These are phyloP conservation scores for Tricholoma sp. DNA, from an alignment of 768 basidiomycete species.

Conservation along the genomic window DNA sequence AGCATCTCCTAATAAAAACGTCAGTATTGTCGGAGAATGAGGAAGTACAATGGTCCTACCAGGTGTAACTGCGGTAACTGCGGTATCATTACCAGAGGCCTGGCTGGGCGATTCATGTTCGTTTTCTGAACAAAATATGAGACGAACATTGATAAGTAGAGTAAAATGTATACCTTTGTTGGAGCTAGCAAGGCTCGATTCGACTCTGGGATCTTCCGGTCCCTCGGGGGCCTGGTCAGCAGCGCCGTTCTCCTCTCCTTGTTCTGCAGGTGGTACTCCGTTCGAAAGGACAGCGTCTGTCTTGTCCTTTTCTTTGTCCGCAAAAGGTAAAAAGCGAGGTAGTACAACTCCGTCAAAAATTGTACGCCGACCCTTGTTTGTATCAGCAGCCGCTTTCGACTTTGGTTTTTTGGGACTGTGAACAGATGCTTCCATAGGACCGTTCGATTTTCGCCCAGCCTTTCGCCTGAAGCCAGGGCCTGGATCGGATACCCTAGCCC, in stretches of 20 bases:
- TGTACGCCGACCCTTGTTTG: constrained; percentile 4
- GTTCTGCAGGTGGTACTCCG: background rate
- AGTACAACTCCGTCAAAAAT: constrained; percentile 17
- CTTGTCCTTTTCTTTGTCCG: constrained; percentile 9
- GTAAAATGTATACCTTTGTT: constrained; percentile 13
- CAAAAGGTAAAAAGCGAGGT: background rate
- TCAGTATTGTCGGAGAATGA: background rate
- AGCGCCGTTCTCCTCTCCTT: constrained; percentile 4
- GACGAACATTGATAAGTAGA: too few relatives aligned
- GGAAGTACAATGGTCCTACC: background rate
- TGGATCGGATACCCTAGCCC: constrained; percentile 12
- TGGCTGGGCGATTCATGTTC: background rate
- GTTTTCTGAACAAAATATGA: background rate
- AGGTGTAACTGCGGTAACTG: background rate
- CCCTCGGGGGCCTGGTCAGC: constrained; percentile 7
- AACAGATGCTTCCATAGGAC: background rate
- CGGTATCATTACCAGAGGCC: background rate
- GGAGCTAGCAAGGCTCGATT: constrained; percentile 17
- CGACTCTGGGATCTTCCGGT: constrained; percentile 3
- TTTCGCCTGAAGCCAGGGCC: constrained; percentile 6
- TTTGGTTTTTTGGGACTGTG: background rate
- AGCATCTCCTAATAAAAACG: background rate
- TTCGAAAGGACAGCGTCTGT: background rate
- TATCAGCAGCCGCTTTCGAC: background rate
- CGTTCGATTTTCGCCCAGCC: background rate